phyloP scores from a whole-genome alignment of 768 basidiomycete species.

The Collybiopsis confluens region DNA sequence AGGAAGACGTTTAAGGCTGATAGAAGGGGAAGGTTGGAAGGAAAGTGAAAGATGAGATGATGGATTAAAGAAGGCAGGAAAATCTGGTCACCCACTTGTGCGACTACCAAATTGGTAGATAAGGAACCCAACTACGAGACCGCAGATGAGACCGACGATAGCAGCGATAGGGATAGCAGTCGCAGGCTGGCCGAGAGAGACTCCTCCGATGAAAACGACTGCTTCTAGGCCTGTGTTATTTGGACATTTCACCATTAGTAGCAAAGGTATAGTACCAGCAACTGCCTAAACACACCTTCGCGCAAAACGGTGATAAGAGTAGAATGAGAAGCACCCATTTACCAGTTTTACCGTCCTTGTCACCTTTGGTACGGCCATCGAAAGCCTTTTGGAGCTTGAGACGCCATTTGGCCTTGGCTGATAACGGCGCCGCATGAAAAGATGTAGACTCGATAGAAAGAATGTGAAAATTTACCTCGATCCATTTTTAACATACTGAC shows the following conservation, averaged over 20 bases:
- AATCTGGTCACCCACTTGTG: conserved; percentile 43
- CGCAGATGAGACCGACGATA: conserved; percentile 78
- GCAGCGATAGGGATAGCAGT: conserved; percentile 87
- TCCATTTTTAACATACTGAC: conserved; percentile 95
- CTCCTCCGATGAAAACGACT: conserved; percentile 91
- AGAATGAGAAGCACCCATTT: conserved; percentile 90
- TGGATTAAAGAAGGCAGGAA: background rate
- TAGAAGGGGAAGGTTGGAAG: no score
- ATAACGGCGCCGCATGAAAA: background rate
- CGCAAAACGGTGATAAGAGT: conserved; percentile 86
- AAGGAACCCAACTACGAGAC: conserved; percentile 66
- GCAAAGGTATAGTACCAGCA: background rate
- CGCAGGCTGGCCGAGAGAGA: conserved; percentile 80
- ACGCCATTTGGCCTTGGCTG: conserved; percentile 93
- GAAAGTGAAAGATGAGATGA: no score
- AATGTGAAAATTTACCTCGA: conserved; percentile 33
- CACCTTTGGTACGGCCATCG: conserved; percentile 32
- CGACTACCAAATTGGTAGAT: conserved; percentile 81
- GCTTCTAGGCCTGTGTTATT: conserved; percentile 69
- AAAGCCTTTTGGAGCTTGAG: conserved; percentile 84
- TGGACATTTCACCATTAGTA: no score
- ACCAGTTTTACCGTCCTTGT: conserved; percentile 47
- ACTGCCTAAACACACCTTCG: conserved; percentile 61
- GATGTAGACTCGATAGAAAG: background rate
- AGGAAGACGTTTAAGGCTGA: conserved; percentile 88